Conservation (phyloP, 2,329 filamentous ascomycete genomes). For the Pseudogymnoascus sp. region DNA sequence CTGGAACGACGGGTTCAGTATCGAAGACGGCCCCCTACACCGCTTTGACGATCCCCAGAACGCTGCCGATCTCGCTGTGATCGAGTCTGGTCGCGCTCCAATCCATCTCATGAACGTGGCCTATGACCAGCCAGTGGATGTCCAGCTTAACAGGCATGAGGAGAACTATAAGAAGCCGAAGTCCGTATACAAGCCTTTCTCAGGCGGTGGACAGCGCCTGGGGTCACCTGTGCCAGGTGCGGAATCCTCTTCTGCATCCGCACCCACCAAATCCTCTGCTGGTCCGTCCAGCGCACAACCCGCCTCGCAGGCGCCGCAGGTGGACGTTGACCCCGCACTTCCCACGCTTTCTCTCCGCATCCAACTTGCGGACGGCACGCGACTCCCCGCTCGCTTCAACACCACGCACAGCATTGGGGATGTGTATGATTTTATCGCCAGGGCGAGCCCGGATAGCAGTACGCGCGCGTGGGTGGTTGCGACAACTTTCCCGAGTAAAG, state of each 20-base stretch:
- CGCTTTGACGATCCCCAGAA: conserved; percentile 75
- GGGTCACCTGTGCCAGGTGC: conserved; percentile 68
- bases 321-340: conserved; percentile 54
- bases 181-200: conserved; percentile 69
- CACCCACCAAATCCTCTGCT: conserved; percentile 25
- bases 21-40: conserved; percentile 71
- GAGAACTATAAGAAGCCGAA: conserved; percentile 68
- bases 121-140: conserved; percentile 67
- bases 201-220: conserved; percentile 63
- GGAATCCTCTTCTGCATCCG: conserved; percentile 29
- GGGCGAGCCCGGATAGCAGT: conserved; percentile 50
- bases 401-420: conserved; percentile 69
- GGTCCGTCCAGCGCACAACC: conserved; percentile 30
- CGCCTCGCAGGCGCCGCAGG: conserved; percentile 27
- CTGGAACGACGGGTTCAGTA: conserved; percentile 78
- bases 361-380: conserved; percentile 68
- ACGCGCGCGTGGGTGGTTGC: conserved; percentile 64
- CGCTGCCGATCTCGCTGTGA: conserved; percentile 63
- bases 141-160: conserved; percentile 64
- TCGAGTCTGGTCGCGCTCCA: conserved; percentile 68
- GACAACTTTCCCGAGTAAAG: conserved; percentile 77
- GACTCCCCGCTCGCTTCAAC: conserved; percentile 75
- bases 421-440: conserved; percentile 65
- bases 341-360: conserved; percentile 67
- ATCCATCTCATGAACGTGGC: conserved; percentile 71